Evolutionary conservation across 305 asterid species (phyloP).

Genomic region (Fraxinus latifolia): DNA sequence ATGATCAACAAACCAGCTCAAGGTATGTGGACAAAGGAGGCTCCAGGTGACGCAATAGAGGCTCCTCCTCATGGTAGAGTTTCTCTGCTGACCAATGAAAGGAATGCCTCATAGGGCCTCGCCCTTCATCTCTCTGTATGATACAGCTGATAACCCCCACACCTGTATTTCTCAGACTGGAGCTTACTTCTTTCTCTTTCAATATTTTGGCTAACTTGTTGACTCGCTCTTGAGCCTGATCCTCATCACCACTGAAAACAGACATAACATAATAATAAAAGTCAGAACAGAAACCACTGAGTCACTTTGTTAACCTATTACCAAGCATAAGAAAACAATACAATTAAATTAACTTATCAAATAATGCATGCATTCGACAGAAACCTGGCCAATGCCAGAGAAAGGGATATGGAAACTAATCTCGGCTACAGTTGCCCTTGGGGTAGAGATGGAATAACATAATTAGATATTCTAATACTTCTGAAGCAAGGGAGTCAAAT

Average conservation of each 20-base stretch:
- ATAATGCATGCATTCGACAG: not conserved
- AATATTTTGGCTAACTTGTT: conserved; percentile 85
- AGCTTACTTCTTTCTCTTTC: conserved; percentile 82
- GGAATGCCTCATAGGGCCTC: conserved; percentile 99
- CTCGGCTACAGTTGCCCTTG: not conserved
- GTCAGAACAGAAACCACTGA: not conserved
- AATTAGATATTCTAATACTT: conserved; percentile 1
- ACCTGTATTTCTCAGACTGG: conserved; percentile 81
- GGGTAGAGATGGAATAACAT: not conserved
- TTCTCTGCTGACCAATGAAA: conserved; percentile 84
- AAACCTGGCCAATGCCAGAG: conserved; percentile 5
- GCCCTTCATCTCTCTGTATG: conserved; percentile 96
- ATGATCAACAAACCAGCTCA: conserved; percentile 66
- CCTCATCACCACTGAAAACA: conserved; percentile 89
- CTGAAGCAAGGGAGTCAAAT: conserved; percentile 14
- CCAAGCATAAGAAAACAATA: not conserved
- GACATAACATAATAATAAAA: conserved; percentile 7
- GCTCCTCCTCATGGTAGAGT: conserved; percentile 73
- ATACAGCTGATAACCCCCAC: conserved; percentile 87
- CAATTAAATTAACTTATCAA: too few species aligned
- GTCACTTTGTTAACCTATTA: not conserved
- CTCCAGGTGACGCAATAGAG: conserved; percentile 91
- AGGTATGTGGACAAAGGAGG: conserved; percentile 97
- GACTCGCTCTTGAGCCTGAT: conserved; percentile 98
- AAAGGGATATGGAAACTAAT: not conserved